Evolutionary conservation across 1,139 yeast genomes (phyloP).

Genomic region (Geotrichum reessii): DNA sequence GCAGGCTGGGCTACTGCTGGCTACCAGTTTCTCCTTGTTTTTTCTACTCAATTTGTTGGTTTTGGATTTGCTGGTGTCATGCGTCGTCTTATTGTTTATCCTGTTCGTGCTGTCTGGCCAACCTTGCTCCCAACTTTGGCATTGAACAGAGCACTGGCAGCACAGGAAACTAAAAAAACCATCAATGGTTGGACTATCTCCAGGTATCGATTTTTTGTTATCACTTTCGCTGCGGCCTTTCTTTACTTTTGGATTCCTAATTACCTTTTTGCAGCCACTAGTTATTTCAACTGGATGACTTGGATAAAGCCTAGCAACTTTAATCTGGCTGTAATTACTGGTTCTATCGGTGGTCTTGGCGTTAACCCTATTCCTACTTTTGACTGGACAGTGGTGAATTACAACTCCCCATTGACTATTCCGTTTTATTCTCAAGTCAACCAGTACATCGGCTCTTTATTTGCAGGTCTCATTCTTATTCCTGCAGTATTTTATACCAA

Average conservation of each 20-base stretch:
- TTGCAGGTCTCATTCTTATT: slow-evolving; percentile 42
- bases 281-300: slow-evolving; percentile 54
- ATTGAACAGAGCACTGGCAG: slow-evolving; percentile 15
- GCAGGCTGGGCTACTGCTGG: slow-evolving; percentile 41
- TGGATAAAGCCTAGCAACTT: slow-evolving; percentile 56
- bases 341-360: slow-evolving; percentile 48
- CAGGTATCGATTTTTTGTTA: slow-evolving; percentile 43
- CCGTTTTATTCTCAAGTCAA: slow-evolving; percentile 47
- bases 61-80: slow-evolving; percentile 51
- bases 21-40: slow-evolving; percentile 41
- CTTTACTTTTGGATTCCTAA: slow-evolving; percentile 54
- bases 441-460: slow-evolving; percentile 40
- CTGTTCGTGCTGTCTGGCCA: slow-evolving; percentile 49
- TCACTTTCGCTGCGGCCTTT: slow-evolving; percentile 40
- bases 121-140: slow-evolving; percentile 39
- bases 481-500: slow-evolving; percentile 48
- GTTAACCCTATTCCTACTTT: slow-evolving; percentile 48
- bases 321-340: slow-evolving; percentile 50
- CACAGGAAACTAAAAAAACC: slow-evolving; percentile 16
- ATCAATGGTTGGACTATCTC: slow-evolving; percentile 47
- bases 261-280: slow-evolving; percentile 45
- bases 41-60: slow-evolving; percentile 48
- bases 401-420: slow-evolving; percentile 34
- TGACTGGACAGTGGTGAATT: slow-evolving; percentile 45
- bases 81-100: slow-evolving; percentile 48